Percentiles rank a stretch among this genome's conserved stretches.
phyloP scores from a whole-genome alignment of 805 yeast genomes.

The Danielozyma ontarioensis region DNA sequence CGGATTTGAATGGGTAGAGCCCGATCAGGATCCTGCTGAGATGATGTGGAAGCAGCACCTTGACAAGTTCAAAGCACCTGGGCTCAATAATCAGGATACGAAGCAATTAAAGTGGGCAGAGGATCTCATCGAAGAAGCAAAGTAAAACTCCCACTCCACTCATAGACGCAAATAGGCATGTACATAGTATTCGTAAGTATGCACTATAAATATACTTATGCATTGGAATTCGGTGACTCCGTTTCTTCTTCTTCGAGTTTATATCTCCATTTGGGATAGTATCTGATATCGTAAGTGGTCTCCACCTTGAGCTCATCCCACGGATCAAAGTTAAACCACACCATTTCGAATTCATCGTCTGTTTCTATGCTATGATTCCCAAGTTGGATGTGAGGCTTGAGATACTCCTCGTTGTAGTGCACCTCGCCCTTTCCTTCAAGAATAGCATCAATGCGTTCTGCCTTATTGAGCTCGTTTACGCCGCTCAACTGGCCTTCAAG shows the following conservation, averaged over 20 bases:
- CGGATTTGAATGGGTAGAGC: constrained; percentile 85
- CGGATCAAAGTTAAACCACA: constrained; percentile 41
- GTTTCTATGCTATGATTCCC: constrained; percentile 31
- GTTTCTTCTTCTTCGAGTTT: not conserved
- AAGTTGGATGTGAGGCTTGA: constrained; percentile 32
- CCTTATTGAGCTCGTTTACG: constrained; percentile 34
- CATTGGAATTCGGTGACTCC: not conserved
- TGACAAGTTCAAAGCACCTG: constrained; percentile 12
- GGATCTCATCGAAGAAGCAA: constrained; percentile 22
- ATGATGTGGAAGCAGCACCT: constrained; percentile 36
- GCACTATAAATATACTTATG: too few species aligned
- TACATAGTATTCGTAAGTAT: too few species aligned
- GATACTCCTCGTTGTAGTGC: constrained; percentile 20
- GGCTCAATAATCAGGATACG: constrained; percentile 8
- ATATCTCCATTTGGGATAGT: constrained; percentile 25
- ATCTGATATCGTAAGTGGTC: constrained; percentile 33
- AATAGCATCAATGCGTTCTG: constrained; percentile 26
- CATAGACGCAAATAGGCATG: too few species aligned
- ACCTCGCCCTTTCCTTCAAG: constrained; percentile 27
- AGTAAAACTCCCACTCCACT: too few species aligned
- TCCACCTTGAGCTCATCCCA: constrained; percentile 40
- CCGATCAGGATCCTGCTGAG: constrained; percentile 86
- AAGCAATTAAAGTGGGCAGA: constrained; percentile 36
- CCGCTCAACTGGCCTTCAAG: constrained; percentile 21
- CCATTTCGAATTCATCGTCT: constrained; percentile 40